Conservation (phyloP, 1,284 basidiomycete genomes). For the Microbotryum violaceum region DNA sequence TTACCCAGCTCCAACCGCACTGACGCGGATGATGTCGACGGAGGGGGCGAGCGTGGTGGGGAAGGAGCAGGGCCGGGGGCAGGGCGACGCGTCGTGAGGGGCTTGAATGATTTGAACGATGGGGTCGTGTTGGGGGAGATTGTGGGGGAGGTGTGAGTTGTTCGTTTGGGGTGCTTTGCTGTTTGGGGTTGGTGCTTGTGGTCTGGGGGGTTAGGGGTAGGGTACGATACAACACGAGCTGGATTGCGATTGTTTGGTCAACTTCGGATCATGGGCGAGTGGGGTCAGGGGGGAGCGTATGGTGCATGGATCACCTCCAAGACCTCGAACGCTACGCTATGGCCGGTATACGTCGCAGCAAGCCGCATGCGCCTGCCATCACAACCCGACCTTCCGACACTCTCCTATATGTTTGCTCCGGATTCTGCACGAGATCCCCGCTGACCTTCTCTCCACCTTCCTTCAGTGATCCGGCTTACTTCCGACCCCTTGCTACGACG, state of each 20-base stretch:
- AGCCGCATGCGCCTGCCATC: too few relatives aligned
- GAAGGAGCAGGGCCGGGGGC: too few relatives aligned
- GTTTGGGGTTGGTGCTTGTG: background rate
- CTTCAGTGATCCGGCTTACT: conserved; percentile 66
- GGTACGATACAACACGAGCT: background rate
- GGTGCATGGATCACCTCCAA: too few relatives aligned
- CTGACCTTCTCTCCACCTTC: background rate
- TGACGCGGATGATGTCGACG: background rate
- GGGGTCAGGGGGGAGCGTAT: background rate
- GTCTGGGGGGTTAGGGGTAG: background rate
- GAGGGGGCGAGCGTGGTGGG: too few relatives aligned
- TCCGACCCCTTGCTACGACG: conserved; percentile 55
- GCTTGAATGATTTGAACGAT: conserved; percentile 16
- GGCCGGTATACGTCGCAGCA: background rate
- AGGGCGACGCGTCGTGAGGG: background rate
- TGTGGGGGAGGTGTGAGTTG: conserved; percentile 16
- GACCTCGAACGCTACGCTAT: background rate
- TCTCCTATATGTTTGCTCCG: background rate
- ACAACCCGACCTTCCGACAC: background rate
- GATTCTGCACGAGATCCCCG: background rate
- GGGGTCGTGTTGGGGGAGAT: conserved; percentile 11
- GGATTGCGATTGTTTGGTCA: background rate
- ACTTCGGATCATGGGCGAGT: background rate
- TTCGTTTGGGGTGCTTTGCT: background rate
- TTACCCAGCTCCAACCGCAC: background rate